phyloP scores from a whole-genome alignment of 371 early-diverging fungal species.

The Rhizopus microsporus region DNA sequence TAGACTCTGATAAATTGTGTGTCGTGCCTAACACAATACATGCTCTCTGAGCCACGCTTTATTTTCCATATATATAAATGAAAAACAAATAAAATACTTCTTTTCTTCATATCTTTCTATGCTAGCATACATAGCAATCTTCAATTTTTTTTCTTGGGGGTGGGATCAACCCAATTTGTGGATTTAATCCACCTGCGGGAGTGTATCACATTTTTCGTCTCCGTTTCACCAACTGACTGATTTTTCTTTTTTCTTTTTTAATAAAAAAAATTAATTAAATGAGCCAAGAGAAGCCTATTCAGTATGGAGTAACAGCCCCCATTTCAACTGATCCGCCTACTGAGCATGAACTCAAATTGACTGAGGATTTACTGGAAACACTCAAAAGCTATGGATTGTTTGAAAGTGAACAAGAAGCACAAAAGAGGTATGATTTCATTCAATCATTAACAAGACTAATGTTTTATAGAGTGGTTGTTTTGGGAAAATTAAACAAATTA shows the following conservation, averaged over 20 bases:
- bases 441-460: background rate
- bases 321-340: conserved; percentile 54
- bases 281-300: conserved; percentile 7
- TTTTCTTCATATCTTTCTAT: no score
- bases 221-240: no score
- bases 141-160: no score
- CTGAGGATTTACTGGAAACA: conserved; percentile 63
- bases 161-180: no score
- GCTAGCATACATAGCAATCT: no score
- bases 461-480: conserved; percentile 73
- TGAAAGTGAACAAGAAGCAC: conserved; percentile 73
- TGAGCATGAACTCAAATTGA: conserved; percentile 61
- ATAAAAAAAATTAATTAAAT: background rate
- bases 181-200: no score
- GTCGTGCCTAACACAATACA: no score
- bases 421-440: conserved; percentile 31
- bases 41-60: no score
- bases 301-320: conserved; percentile 66
- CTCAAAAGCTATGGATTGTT: conserved; percentile 72
- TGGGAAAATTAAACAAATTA: conserved; percentile 81
- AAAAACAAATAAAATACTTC: no score
- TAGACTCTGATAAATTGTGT: no score
- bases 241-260: background rate
- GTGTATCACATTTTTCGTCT: no score
- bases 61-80: no score